These are phyloP conservation scores for Pyrenophora graminea DNA, from an alignment of 2,329 filamentous ascomycete species.

Conservation along the genomic window DNA sequence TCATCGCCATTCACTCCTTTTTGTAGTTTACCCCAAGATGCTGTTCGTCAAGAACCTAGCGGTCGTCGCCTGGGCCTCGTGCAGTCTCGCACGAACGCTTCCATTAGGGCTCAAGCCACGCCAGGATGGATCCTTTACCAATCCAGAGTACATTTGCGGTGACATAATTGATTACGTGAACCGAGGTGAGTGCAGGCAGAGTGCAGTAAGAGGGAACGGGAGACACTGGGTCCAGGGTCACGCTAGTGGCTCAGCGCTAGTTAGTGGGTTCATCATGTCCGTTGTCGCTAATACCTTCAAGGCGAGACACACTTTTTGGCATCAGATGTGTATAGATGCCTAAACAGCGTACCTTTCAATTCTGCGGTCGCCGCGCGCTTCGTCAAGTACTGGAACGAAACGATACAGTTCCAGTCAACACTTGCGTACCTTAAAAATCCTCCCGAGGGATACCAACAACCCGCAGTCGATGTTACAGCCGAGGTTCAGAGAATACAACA, in stretches of 20 bases:
- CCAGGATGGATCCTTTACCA: background rate
- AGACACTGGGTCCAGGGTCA: too few relatives aligned
- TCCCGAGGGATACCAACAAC: conserved; percentile 49
- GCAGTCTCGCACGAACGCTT: background rate
- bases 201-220: too few relatives aligned
- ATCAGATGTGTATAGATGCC: conserved; percentile 37
- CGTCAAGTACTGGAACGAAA: conserved; percentile 52
- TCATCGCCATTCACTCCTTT: too few relatives aligned
- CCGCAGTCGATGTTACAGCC: conserved; percentile 40
- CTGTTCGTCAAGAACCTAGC: too few relatives aligned
- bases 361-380: conserved; percentile 50
- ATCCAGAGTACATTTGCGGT: background rate
- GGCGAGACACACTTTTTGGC: conserved; percentile 1
- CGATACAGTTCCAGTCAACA: conserved; percentile 53
- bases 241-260: too few relatives aligned
- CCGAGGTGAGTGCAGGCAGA: background rate
- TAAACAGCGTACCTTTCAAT: conserved; percentile 53
- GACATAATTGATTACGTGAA: background rate
- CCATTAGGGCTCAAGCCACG: background rate
- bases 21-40: too few relatives aligned
- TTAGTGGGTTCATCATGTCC: too few relatives aligned
- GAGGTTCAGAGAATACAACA: conserved; percentile 34
- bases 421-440: conserved; percentile 49
- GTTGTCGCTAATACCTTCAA: background rate
- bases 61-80: background rate